phyloP scores from a whole-genome alignment of 495 filamentous ascomycete species.

The Penicillium malachiteum region DNA sequence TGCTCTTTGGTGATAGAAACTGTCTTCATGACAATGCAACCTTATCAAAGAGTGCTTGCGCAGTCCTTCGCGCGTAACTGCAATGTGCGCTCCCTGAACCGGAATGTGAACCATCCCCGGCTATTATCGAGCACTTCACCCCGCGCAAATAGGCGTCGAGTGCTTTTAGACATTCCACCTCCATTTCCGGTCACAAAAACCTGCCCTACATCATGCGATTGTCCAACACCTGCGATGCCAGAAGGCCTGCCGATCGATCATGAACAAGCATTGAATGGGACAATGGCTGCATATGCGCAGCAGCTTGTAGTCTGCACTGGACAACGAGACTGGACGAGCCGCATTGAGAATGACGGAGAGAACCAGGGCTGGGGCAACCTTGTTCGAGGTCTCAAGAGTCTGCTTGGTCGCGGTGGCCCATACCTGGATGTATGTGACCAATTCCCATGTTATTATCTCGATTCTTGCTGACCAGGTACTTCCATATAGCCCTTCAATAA shows the following conservation, averaged over 20 bases:
- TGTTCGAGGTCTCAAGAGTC: conserved; percentile 65
- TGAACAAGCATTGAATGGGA: conserved; percentile 63
- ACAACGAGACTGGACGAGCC: conserved; percentile 71
- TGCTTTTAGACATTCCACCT: conserved; percentile 40
- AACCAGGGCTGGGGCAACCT: conserved; percentile 52
- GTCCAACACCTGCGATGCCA: conserved; percentile 66
- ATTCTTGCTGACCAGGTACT: not conserved
- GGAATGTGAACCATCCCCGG: conserved; percentile 9
- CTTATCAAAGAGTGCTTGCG: conserved; percentile 6
- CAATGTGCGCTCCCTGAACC: conserved; percentile 9
- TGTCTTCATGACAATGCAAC: conserved; percentile 1
- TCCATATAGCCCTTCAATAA: conserved; percentile 71
- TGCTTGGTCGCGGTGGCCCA: conserved; percentile 63
- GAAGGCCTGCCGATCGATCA: conserved; percentile 73
- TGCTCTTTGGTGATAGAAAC: not conserved
- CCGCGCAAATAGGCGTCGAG: conserved; percentile 21
- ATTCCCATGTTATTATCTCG: not conserved
- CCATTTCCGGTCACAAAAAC: conserved; percentile 50
- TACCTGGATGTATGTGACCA: conserved; percentile 65
- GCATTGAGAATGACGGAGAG: conserved; percentile 63
- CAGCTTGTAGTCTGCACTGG: conserved; percentile 84
- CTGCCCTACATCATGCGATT: conserved; percentile 74
- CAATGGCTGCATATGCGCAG: conserved; percentile 75
- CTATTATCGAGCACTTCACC: conserved; percentile 26
- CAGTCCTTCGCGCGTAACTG: conserved; percentile 21